Conservation (phyloP, 768 basidiomycete genomes). For the Termitomyces sp. region DNA sequence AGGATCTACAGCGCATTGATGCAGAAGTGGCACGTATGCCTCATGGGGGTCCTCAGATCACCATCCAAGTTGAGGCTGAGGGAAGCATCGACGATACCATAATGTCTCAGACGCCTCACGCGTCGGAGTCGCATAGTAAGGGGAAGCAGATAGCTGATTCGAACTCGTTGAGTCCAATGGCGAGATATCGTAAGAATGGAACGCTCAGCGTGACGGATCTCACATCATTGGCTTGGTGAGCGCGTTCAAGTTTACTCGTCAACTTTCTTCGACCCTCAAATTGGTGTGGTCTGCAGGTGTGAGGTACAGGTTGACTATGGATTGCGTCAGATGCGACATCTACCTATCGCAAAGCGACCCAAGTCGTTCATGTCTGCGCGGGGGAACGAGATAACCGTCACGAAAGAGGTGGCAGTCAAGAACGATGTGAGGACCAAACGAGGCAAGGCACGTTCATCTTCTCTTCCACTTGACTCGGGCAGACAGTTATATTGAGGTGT, state of each 20-base stretch:
- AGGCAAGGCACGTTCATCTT: constrained; percentile 47
- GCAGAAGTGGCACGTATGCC: constrained; percentile 24
- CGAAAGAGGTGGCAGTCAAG: constrained; percentile 42
- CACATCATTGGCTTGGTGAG: constrained; percentile 58
- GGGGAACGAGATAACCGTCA: constrained; percentile 60
- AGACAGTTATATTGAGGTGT: not conserved
- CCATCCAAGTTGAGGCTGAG: constrained; percentile 28
- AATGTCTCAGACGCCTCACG: constrained; percentile 1
- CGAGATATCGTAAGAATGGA: constrained; percentile 40
- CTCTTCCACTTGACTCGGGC: not conserved
- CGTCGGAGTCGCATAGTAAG: not conserved
- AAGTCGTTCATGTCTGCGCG: constrained; percentile 48
- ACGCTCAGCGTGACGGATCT: constrained; percentile 63
- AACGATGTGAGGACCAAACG: constrained; percentile 53
- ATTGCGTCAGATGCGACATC: constrained; percentile 53
- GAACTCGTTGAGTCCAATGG: constrained; percentile 29
- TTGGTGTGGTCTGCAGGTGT: constrained; percentile 48
- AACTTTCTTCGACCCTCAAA: not conserved
- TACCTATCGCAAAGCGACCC: constrained; percentile 49
- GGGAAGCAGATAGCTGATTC: not conserved
- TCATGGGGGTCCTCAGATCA: constrained; percentile 27
- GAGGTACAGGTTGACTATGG: constrained; percentile 80
- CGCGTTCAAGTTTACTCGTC: constrained; percentile 2
- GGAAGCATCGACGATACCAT: not conserved
- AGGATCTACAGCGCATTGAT: constrained; percentile 53